Conservation (phyloP, 1,284 basidiomycete species). For the Macrocystidia cucumis region DNA sequence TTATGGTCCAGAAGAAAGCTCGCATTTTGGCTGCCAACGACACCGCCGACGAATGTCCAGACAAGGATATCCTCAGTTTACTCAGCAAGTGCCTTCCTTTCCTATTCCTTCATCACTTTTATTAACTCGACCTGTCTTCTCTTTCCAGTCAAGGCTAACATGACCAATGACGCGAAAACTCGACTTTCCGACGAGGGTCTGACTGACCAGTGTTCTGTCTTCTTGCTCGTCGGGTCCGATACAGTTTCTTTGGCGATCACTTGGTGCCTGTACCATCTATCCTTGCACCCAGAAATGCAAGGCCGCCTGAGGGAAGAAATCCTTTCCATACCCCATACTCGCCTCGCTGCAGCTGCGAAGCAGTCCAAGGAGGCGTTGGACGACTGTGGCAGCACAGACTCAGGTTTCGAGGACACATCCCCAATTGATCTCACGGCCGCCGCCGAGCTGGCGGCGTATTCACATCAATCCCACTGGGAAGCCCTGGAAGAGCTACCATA, state of each 20-base stretch:
- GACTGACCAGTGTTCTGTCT: slow-evolving; percentile 44
- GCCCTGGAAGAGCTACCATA: slow-evolving; percentile 39
- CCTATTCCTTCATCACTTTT: neutral
- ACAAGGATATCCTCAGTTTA: slow-evolving; percentile 38
- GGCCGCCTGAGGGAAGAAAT: slow-evolving; percentile 35
- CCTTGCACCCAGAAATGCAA: slow-evolving; percentile 39
- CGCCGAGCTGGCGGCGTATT: no score
- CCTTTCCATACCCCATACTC: no score
- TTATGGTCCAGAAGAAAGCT: slow-evolving; percentile 33
- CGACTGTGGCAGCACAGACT: slow-evolving; percentile 1
- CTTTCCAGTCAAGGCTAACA: slow-evolving; percentile 39
- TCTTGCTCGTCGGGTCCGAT: slow-evolving; percentile 48
- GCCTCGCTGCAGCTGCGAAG: no score
- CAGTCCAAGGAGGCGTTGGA: no score
- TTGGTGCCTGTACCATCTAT: slow-evolving; percentile 48
- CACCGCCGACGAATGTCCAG: slow-evolving; percentile 17
- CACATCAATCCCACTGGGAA: slow-evolving; percentile 19
- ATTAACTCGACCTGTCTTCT: neutral
- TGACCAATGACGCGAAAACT: slow-evolving; percentile 29
- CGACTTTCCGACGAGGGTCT: slow-evolving; percentile 40
- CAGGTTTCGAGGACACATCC: slow-evolving; percentile 7
- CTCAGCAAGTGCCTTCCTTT: slow-evolving; percentile 35
- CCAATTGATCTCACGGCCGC: slow-evolving; percentile 7
- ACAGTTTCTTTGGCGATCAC: slow-evolving; percentile 44
- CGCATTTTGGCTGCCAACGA: slow-evolving; percentile 24